These are phyloP conservation scores for Petasospora rhodanensis DNA, from an alignment of 1,139 yeast genomes.

Conservation along the genomic window DNA sequence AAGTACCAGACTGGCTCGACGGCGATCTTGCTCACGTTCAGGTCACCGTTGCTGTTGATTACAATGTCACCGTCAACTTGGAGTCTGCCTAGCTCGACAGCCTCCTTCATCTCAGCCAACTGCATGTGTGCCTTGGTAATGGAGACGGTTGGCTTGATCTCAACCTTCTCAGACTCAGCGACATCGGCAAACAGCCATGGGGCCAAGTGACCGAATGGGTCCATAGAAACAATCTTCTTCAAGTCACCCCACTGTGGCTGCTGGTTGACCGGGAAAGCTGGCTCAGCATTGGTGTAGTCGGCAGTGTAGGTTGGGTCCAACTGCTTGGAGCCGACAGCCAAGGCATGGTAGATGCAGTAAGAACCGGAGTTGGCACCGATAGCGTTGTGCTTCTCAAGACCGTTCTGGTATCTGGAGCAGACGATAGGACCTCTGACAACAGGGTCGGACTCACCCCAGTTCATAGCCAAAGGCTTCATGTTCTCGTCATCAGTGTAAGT, in stretches of 20 bases:
- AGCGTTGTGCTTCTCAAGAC: slow-evolving; percentile 41
- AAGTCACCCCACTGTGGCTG: slow-evolving; percentile 49
- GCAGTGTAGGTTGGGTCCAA: slow-evolving; percentile 46
- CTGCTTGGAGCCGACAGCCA: slow-evolving; percentile 54
- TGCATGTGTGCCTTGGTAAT: slow-evolving; percentile 60
- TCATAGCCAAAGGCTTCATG: slow-evolving; percentile 40
- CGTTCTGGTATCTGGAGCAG: slow-evolving; percentile 48
- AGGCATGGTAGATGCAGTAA: slow-evolving; percentile 55
- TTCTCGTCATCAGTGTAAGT: slow-evolving; percentile 48
- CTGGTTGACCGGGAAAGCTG: slow-evolving; percentile 50
- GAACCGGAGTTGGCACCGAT: slow-evolving; percentile 62
- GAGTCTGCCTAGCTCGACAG: slow-evolving; percentile 45
- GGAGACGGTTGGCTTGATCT: slow-evolving; percentile 56
- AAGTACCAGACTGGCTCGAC: slow-evolving; percentile 65
- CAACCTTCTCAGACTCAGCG: slow-evolving; percentile 40
- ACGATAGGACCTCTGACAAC: slow-evolving; percentile 52
- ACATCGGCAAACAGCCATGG: slow-evolving; percentile 49
- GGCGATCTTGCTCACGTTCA: slow-evolving; percentile 56
- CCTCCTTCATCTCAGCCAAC: slow-evolving; percentile 49
- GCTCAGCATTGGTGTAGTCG: slow-evolving; percentile 58
- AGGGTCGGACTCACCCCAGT: slow-evolving; percentile 49
- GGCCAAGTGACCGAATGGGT: slow-evolving; percentile 58
- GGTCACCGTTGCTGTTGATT: slow-evolving; percentile 50
- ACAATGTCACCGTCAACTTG: slow-evolving; percentile 54
- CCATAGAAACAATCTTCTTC: slow-evolving; percentile 56